Evolutionary conservation across 208 protist genomes (phyloP).

Genomic region (Leishmania arabica): DNA sequence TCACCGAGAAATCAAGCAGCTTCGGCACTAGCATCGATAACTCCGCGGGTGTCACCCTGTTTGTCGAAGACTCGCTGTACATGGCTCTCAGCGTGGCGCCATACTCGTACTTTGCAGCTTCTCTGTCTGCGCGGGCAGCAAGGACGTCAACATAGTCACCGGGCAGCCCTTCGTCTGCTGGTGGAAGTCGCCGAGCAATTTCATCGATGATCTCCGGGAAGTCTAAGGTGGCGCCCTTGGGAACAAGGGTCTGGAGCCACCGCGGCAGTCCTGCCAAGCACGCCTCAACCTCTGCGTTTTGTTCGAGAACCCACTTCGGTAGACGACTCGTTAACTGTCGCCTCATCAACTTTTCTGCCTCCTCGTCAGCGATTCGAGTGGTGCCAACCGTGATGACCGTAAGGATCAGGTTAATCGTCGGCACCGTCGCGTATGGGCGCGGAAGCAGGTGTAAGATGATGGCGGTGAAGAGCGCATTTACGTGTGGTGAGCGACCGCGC

Average conservation of each 20-base stretch:
- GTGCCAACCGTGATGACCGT: neutral
- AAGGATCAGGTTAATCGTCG: slow-evolving; percentile 3
- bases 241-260: slow-evolving; percentile 6
- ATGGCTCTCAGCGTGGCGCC: neutral
- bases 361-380: neutral
- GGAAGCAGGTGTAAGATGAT: slow-evolving; percentile 3
- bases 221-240: neutral
- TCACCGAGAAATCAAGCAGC: neutral
- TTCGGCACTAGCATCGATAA: slow-evolving; percentile 19
- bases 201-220: slow-evolving; percentile 14
- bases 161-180: slow-evolving; percentile 11
- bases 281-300: slow-evolving; percentile 3
- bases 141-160: slow-evolving; percentile 26
- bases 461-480: slow-evolving; percentile 2
- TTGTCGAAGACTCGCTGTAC: neutral
- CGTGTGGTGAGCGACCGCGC: neutral
- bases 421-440: neutral
- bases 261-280: slow-evolving; percentile 15
- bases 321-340: neutral
- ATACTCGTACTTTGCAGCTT: neutral
- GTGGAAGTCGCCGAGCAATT: slow-evolving; percentile 22
- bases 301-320: neutral
- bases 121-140: neutral
- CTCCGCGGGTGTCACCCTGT: slow-evolving; percentile 18
- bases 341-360: neutral